phyloP scores from a whole-genome alignment of 1,284 basidiomycete genomes.

The Austroboletus novae-zelandiae region DNA sequence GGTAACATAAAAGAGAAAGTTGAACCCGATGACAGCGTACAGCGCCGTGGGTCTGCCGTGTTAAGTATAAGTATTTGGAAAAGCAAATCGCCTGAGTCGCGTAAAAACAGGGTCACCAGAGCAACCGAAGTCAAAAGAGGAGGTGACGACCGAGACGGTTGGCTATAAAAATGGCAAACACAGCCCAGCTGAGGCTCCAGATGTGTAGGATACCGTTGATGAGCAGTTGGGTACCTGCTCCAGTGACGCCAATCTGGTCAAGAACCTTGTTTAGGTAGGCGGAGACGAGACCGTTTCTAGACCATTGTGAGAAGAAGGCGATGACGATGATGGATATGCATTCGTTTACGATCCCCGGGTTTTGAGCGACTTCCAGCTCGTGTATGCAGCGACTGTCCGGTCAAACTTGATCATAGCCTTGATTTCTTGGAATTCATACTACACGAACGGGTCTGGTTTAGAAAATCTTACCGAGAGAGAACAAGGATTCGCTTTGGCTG shows the following conservation, averaged over 20 bases:
- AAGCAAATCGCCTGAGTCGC: slow-evolving; percentile 70
- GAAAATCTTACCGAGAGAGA: neutral
- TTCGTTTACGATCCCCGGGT: slow-evolving; percentile 64
- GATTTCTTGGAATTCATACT: slow-evolving; percentile 76
- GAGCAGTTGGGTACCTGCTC: slow-evolving; percentile 57
- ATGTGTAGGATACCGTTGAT: slow-evolving; percentile 76
- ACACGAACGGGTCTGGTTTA: slow-evolving; percentile 64
- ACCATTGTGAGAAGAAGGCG: slow-evolving; percentile 75
- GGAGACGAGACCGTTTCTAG: slow-evolving; percentile 71
- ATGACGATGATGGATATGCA: slow-evolving; percentile 58
- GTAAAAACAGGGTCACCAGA: slow-evolving; percentile 75
- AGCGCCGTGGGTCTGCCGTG: slow-evolving; percentile 43
- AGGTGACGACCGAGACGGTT: slow-evolving; percentile 60
- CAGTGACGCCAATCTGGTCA: slow-evolving; percentile 68
- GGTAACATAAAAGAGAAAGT: slow-evolving; percentile 70
- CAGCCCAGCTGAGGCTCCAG: slow-evolving; percentile 69
- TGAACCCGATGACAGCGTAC: slow-evolving; percentile 71
- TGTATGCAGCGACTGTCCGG: slow-evolving; percentile 47
- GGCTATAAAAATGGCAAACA: slow-evolving; percentile 54
- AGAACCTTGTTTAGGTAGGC: slow-evolving; percentile 77
- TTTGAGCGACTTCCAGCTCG: slow-evolving; percentile 60
- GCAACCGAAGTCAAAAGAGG: slow-evolving; percentile 59
- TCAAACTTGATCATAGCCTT: slow-evolving; percentile 69
- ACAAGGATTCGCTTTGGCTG: neutral
- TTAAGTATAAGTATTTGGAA: slow-evolving; percentile 51